phyloP scores from a whole-genome alignment of 352 stramenopile species.

The Blastocystis sp. region DNA sequence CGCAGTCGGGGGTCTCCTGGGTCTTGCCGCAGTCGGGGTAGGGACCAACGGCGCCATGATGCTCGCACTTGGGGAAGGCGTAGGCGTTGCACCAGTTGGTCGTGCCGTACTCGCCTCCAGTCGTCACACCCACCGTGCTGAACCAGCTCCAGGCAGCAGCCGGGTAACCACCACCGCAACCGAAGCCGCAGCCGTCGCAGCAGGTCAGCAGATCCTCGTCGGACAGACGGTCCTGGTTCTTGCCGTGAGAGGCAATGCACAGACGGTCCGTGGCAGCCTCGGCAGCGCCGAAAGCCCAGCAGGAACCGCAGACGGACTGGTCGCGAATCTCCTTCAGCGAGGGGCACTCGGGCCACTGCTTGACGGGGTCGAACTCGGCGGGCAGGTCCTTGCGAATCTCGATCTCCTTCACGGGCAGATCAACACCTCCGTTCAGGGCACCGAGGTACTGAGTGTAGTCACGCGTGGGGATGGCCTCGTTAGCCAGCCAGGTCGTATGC shows the following conservation, averaged over 20 bases:
- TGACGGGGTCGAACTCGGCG: constrained; percentile 47
- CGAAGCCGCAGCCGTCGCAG: constrained; percentile 73
- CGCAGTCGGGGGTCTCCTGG: constrained; percentile 68
- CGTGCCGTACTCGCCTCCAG: constrained; percentile 73
- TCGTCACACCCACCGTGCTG: constrained; percentile 72
- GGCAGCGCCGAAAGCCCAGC: constrained; percentile 75
- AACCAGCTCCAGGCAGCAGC: constrained; percentile 74
- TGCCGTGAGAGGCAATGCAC: constrained; percentile 71
- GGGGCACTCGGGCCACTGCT: constrained; percentile 64
- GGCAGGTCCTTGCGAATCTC: constrained; percentile 42
- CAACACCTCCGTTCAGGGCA: constrained; percentile 44
- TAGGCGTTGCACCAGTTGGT: constrained; percentile 74
- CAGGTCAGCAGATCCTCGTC: constrained; percentile 74
- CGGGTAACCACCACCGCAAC: constrained; percentile 75
- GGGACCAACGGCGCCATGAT: constrained; percentile 72
- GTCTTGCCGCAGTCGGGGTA: constrained; percentile 70
- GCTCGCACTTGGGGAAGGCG: constrained; percentile 74
- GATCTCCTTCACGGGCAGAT: constrained; percentile 53
- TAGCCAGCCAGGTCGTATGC: constrained; percentile 67
- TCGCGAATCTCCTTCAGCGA: constrained; percentile 69
- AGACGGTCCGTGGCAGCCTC: constrained; percentile 69
- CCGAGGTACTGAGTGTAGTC: constrained; percentile 65
- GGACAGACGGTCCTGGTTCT: constrained; percentile 71
- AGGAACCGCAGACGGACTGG: constrained; percentile 73
- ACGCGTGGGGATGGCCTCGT: constrained; percentile 53